Evolutionary conservation across 352 stramenopile species (phyloP), one percentile per base, ranked within the genome.

Genomic region (Pythium dissimile): DNA sequence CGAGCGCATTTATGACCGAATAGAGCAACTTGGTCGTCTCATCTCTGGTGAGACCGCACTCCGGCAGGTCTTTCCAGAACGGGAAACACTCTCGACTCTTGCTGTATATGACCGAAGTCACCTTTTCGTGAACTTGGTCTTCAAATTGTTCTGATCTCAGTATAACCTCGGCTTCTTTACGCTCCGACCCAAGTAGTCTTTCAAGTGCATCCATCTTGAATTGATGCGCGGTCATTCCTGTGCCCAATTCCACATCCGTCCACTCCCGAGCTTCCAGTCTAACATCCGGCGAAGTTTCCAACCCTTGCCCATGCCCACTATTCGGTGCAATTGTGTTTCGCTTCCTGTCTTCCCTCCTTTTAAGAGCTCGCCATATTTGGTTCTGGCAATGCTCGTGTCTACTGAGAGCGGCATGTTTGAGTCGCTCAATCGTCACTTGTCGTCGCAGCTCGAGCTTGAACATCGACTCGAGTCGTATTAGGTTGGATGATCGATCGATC

Each of bases 141-240:
- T 70, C 45, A 24, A 65, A 30, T 12, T 56, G 68, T 21, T 75
- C 57, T 12, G 73, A 62, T 34, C 59, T 24, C 1, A 45, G 15
- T 10, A 12, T 37, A 24, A 4, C 7, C 15, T 38, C 60, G 16
- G 56, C 56, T 0, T 52, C 51, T 11, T n/a, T 37, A 13, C 46
- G 18, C 7, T 41, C 18, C 7, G 21, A 45, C 15, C 35, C 26
- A 9, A 63, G 20, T 2, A 89, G 52, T 16, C 74, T 62, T 41
- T 89, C 79, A 2, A 89, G 55, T 11, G 74, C 76, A 27, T 77
- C 71, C 43, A 88, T 67, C 53, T 86, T 86, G 55, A 86, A 88
- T 1, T 69, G 55, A 52, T 89, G 71, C 2, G 73, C 68, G 0
- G 41, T 57, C 27, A 24, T 43, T 9, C 12, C 8, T 21, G 18